A percentile compares a stretch with the other conserved stretches of the same genome.
Conservation (phyloP, 371 early-diverging fungal species). For the Mycotypha africana region DNA sequence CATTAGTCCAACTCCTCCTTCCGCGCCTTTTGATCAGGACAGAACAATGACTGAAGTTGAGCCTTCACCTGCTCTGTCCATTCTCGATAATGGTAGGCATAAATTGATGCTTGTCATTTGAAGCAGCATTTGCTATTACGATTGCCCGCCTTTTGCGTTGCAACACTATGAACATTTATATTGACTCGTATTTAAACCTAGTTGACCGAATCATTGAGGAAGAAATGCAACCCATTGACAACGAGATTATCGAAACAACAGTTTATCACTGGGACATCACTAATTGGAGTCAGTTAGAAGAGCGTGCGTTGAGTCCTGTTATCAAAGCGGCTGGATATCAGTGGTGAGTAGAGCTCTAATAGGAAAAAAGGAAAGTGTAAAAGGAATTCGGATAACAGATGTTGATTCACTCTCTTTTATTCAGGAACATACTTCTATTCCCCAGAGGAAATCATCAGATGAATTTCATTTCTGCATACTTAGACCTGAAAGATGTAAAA, state of each 20-base stretch:
- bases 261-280: conserved; percentile 47
- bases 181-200: neutral
- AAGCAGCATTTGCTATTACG: too few species aligned
- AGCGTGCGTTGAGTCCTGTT: conserved; percentile 47
- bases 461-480: conserved; percentile 71
- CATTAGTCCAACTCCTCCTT: too few species aligned
- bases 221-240: conserved; percentile 32
- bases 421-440: conserved; percentile 81
- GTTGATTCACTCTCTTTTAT: neutral
- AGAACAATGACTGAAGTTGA: conserved; percentile 11
- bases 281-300: conserved; percentile 41
- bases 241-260: conserved; percentile 38
- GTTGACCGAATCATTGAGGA: conserved; percentile 21
- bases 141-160: too few species aligned
- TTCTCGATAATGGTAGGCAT: conserved; percentile 7
- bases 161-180: too few species aligned
- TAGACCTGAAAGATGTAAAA: conserved; percentile 72
- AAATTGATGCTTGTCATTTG: neutral
- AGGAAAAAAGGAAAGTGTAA: too few species aligned
- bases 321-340: conserved; percentile 53
- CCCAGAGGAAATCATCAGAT: conserved; percentile 78
- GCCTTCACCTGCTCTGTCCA: conserved; percentile 3
- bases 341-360: conserved; percentile 28
- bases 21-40: neutral
- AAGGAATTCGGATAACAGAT: neutral